phyloP scores from a whole-genome alignment of 768 basidiomycete species.

The Aureoboletus auriporus region DNA sequence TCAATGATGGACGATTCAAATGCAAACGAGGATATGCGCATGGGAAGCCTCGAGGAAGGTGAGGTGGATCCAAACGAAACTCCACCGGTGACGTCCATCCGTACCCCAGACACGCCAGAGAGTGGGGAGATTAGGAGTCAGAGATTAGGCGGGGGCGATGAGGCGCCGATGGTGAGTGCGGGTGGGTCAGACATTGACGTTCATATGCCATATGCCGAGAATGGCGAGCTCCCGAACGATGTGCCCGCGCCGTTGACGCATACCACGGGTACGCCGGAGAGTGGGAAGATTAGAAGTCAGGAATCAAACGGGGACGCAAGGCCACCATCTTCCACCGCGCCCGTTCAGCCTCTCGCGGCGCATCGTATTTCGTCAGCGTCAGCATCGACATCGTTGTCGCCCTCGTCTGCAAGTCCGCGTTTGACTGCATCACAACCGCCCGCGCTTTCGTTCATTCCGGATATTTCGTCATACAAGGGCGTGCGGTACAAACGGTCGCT shows the following conservation, averaged over 20 bases:
- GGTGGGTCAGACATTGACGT: neutral
- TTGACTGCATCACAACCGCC: neutral
- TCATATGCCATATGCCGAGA: neutral
- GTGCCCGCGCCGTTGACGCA: neutral
- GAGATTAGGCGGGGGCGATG: neutral
- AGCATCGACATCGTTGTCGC: neutral
- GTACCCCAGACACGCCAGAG: conserved; percentile 1
- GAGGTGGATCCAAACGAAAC: conserved; percentile 12
- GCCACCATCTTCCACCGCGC: neutral
- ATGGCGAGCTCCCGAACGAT: neutral
- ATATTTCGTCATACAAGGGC: conserved; percentile 20
- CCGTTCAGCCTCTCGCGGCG: neutral
- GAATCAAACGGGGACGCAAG: neutral
- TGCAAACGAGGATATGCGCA: neutral
- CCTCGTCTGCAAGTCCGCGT: neutral
- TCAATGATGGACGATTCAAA: neutral
- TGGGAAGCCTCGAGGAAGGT: conserved; percentile 9
- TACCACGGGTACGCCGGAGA: no score
- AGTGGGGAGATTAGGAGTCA: conserved; percentile 18
- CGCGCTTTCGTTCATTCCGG: conserved; percentile 16
- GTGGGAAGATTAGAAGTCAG: neutral
- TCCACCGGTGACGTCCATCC: neutral
- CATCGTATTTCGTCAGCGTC: neutral
- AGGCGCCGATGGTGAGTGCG: neutral
- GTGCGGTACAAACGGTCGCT: conserved; percentile 19